These are phyloP conservation scores for Hibiscus tridactylites DNA, from an alignment of 345 rosid genomes.

Conservation along the genomic window DNA sequence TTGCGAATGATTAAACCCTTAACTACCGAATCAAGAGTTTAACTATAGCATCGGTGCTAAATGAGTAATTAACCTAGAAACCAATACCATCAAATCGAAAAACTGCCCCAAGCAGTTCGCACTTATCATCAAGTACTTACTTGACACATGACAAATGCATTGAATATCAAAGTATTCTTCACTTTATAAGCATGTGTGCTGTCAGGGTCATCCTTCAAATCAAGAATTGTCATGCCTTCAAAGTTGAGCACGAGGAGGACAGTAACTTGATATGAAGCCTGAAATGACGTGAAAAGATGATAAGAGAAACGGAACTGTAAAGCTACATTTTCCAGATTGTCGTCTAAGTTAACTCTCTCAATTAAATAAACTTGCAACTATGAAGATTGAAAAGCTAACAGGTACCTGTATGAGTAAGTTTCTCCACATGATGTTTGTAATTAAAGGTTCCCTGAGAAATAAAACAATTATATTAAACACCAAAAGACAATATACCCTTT, in stretches of 20 bases:
- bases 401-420: conserved; percentile 76
- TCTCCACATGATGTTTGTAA: conserved; percentile 98
- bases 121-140: conserved; percentile 29
- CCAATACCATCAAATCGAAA: not conserved
- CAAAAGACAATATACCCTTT: not conserved
- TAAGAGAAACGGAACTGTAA: not conserved
- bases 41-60: not conserved
- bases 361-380: not conserved
- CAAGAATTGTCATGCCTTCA: conserved; percentile 48
- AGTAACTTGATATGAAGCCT: conserved; percentile 79
- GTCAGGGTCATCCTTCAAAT: conserved; percentile 26
- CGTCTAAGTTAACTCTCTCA: not conserved
- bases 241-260: conserved; percentile 88
- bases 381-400: not conserved
- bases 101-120: not conserved
- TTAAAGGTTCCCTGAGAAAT: conserved; percentile 75
- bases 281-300: conserved; percentile 4
- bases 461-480: not conserved
- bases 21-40: not conserved
- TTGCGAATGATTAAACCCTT: not conserved
- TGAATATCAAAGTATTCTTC: conserved; percentile 88
- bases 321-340: not conserved
- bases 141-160: conserved; percentile 84
- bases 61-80: not conserved
- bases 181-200: conserved; percentile 46